Evolutionary conservation across 2,329 filamentous ascomycete genomes (phyloP).

Genomic region (Drechslera avenae): DNA sequence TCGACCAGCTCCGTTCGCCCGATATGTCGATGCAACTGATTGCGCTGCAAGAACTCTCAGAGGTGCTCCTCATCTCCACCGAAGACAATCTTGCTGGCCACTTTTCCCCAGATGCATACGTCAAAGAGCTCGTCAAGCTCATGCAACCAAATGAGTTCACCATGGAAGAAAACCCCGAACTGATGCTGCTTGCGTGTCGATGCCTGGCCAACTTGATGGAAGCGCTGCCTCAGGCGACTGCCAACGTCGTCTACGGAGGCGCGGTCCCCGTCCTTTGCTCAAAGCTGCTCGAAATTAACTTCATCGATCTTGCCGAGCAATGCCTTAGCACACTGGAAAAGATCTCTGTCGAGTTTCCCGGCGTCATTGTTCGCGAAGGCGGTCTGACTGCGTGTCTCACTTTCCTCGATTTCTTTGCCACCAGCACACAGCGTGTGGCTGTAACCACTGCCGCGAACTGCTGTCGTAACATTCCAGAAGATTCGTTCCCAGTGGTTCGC

Average conservation of each 20-base stretch:
- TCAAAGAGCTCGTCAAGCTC: constrained; percentile 88
- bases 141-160: constrained; percentile 91
- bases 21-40: constrained; percentile 88
- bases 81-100: constrained; percentile 96
- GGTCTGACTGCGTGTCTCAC: constrained; percentile 94
- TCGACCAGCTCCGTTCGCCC: constrained; percentile 72
- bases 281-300: constrained; percentile 93
- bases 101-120: constrained; percentile 91
- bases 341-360: constrained; percentile 94
- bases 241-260: constrained; percentile 96
- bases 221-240: constrained; percentile 86
- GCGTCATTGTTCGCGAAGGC: constrained; percentile 92
- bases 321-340: constrained; percentile 95
- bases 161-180: constrained; percentile 89
- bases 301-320: constrained; percentile 96
- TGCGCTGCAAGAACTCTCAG: constrained; percentile 89
- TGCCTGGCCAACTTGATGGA: constrained; percentile 98
- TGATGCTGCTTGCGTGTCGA: constrained; percentile 95
- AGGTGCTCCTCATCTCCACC: constrained; percentile 90
- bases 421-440: constrained; percentile 92
- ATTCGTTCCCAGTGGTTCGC: constrained; percentile 87
- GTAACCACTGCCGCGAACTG: constrained; percentile 98
- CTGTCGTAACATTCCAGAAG: constrained; percentile 93
- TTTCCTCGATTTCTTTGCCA: constrained; percentile 96
- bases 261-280: constrained; percentile 93